Percentiles rank a stretch among this genome's conserved stretches.
These are phyloP conservation scores for Pyrenochaeta sp. DNA, from an alignment of 2,329 filamentous ascomycete genomes.

Conservation along the genomic window DNA sequence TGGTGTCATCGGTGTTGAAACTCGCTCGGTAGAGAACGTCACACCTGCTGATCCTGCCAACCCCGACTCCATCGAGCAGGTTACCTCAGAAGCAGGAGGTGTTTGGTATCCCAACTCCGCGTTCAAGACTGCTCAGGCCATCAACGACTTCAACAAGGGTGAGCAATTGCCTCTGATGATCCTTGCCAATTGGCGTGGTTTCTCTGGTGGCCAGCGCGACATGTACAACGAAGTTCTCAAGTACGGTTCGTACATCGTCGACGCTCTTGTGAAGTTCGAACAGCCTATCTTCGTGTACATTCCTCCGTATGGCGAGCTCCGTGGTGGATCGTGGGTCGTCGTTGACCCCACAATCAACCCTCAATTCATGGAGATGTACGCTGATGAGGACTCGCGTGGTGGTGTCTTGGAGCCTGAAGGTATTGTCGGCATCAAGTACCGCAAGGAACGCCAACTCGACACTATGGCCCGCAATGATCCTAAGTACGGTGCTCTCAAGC, in stretches of 20 bases:
- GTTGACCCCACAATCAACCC: constrained; percentile 99
- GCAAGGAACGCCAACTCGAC: constrained; percentile 94
- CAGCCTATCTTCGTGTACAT: constrained; percentile 99
- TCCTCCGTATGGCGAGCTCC: constrained; percentile 92
- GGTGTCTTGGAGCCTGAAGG: constrained; percentile 98
- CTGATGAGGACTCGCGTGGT: constrained; percentile 91
- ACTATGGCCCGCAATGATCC: constrained; percentile 95
- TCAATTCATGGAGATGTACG: constrained; percentile 98
- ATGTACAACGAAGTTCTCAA: constrained; percentile 99
- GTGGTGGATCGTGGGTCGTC: constrained; percentile 99
- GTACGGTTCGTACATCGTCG: constrained; percentile 98
- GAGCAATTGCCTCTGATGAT: constrained; percentile 99
- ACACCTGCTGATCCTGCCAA: constrained; percentile 97
- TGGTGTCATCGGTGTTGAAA: constrained; percentile 98
- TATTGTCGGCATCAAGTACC: constrained; percentile 98
- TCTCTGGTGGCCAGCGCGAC: constrained; percentile 98
- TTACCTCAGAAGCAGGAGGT: constrained; percentile 93
- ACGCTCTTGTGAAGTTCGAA: constrained; percentile 97
- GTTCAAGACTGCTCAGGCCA: constrained; percentile 99
- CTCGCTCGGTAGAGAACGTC: constrained; percentile 93
- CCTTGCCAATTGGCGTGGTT: constrained; percentile 99
- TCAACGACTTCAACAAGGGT: constrained; percentile 98
- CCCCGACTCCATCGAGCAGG: constrained; percentile 96
- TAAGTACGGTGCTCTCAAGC: constrained; percentile 83
- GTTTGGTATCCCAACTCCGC: constrained; percentile 99